Evolutionary conservation across 108 stramenopile species (phyloP).

Genomic region (Fistulifera pelliculosa): DNA sequence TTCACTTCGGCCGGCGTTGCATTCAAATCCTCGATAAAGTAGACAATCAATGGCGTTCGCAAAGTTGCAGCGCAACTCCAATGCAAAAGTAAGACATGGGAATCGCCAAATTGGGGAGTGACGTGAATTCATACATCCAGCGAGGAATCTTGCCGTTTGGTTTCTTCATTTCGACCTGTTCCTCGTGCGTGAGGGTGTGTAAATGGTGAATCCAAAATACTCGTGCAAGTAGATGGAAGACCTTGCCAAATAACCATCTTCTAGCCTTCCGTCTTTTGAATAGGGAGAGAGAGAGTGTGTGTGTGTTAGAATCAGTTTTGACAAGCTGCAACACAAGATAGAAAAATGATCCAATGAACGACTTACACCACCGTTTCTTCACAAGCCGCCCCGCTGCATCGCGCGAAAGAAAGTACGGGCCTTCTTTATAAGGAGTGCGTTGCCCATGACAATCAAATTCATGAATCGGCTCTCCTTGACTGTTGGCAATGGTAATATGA

Average conservation of each 20-base stretch:
- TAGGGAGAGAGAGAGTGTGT: neutral
- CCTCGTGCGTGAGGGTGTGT: slow-evolving; percentile 8
- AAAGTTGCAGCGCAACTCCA: slow-evolving; percentile 23
- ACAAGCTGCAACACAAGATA: too few relatives aligned
- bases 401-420: slow-evolving; percentile 13
- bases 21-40: slow-evolving; percentile 47
- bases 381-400: slow-evolving; percentile 11
- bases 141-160: neutral
- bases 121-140: slow-evolving; percentile 5
- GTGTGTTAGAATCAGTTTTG: too few relatives aligned
- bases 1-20: slow-evolving; percentile 62
- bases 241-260: slow-evolving; percentile 33
- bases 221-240: slow-evolving; percentile 22
- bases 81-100: slow-evolving; percentile 27
- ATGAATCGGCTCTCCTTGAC: neutral
- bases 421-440: slow-evolving; percentile 17
- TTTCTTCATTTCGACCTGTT: neutral
- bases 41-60: slow-evolving; percentile 44
- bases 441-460: slow-evolving; percentile 16
- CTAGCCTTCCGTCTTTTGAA: slow-evolving; percentile 16
- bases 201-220: slow-evolving; percentile 20
- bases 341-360: neutral
- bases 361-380: slow-evolving; percentile 26
- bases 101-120: slow-evolving; percentile 27
- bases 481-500: slow-evolving; percentile 4